These are phyloP conservation scores for Boletus patriciae DNA, from an alignment of 768 basidiomycete genomes.

Conservation along the genomic window DNA sequence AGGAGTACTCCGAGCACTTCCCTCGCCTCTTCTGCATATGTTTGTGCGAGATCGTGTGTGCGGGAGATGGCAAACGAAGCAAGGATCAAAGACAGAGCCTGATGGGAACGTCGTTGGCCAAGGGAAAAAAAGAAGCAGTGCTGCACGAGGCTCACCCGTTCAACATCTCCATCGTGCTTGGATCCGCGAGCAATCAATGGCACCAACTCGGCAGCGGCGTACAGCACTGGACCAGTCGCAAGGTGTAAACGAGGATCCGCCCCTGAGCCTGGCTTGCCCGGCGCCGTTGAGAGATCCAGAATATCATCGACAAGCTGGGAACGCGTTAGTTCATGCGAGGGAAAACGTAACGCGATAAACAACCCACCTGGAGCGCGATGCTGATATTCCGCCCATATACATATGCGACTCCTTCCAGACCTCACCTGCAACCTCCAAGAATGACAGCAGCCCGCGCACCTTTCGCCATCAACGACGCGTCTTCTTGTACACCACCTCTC, in stretches of 20 bases:
- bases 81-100: slow-evolving; percentile 63
- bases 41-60: slow-evolving; percentile 71
- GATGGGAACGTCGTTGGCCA: slow-evolving; percentile 1
- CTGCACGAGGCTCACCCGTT: slow-evolving; percentile 51
- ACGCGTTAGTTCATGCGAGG: slow-evolving; percentile 1
- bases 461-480: slow-evolving; percentile 90
- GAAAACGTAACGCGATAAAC: neutral
- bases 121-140: neutral
- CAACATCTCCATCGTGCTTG: slow-evolving; percentile 72
- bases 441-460: slow-evolving; percentile 80
- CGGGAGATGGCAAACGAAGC: slow-evolving; percentile 74
- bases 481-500: slow-evolving; percentile 77
- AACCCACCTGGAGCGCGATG: slow-evolving; percentile 89
- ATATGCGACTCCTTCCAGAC: slow-evolving; percentile 85
- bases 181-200: slow-evolving; percentile 81
- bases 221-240: slow-evolving; percentile 83
- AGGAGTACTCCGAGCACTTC: slow-evolving; percentile 70
- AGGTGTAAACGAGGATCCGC: slow-evolving; percentile 81
- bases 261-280: slow-evolving; percentile 86
- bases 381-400: slow-evolving; percentile 88
- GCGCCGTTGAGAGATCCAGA: slow-evolving; percentile 77
- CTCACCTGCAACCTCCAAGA: slow-evolving; percentile 79
- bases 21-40: slow-evolving; percentile 75
- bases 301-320: slow-evolving; percentile 93
- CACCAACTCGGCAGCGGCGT: slow-evolving; percentile 78